These are phyloP conservation scores for Vanrija sp. DNA, from an alignment of 1,284 basidiomycete genomes.

Conservation along the genomic window DNA sequence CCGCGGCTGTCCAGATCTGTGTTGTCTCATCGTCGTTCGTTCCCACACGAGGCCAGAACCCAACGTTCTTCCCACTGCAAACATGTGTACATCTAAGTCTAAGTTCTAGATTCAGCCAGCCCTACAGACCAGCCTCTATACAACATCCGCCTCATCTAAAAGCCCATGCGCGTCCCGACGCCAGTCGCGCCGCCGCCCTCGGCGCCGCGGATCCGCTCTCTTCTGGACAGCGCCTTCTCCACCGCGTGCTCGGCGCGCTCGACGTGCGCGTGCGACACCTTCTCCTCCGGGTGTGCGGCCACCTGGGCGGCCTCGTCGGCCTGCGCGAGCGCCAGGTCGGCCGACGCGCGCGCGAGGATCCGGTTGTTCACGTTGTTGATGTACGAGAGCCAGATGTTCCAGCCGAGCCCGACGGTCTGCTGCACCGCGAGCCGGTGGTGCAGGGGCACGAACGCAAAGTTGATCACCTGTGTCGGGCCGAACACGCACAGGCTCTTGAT, in stretches of 20 bases:
- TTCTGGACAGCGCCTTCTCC: slow-evolving; percentile 2
- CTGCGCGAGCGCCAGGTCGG: slow-evolving; percentile 16
- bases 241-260: slow-evolving; percentile 1
- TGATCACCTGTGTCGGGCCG: slow-evolving; percentile 73
- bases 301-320: neutral
- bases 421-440: slow-evolving; percentile 74
- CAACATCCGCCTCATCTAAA: neutral
- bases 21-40: no score
- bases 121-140: no score
- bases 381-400: slow-evolving; percentile 55
- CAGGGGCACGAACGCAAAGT: slow-evolving; percentile 71
- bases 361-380: slow-evolving; percentile 41
- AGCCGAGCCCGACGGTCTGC: slow-evolving; percentile 71
- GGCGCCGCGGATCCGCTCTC: slow-evolving; percentile 16
- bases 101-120: no score
- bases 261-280: neutral
- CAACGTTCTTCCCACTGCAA: no score
- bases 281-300: neutral
- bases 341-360: slow-evolving; percentile 17
- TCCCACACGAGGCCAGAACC: no score
- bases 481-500: slow-evolving; percentile 57
- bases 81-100: no score
- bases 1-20: no score
- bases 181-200: slow-evolving; percentile 33
- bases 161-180: slow-evolving; percentile 37